phyloP scores from a whole-genome alignment of 768 basidiomycete genomes.

The Leucocoprinus birnbaumii region DNA sequence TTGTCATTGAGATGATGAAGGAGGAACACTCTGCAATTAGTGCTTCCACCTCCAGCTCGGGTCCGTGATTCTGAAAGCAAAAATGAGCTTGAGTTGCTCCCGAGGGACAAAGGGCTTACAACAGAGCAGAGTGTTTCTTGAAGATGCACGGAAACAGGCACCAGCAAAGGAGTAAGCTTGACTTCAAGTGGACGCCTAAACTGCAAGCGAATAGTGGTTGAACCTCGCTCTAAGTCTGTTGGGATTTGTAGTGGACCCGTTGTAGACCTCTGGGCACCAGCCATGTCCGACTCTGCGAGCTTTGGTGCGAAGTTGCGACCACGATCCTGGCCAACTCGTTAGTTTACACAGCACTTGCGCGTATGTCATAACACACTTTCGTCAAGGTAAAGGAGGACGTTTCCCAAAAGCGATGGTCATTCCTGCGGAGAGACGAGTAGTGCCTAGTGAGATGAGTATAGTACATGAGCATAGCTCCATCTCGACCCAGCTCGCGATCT shows the following conservation, averaged over 20 bases:
- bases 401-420: constrained; percentile 40
- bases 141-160: constrained; percentile 39
- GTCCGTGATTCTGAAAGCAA: constrained; percentile 25
- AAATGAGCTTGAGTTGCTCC: not conserved
- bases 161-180: constrained; percentile 53
- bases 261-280: not conserved
- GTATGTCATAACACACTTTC: constrained; percentile 31
- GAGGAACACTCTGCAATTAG: constrained; percentile 32
- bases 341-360: constrained; percentile 3
- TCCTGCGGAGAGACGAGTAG: constrained; percentile 35
- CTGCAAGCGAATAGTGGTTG: constrained; percentile 39
- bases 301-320: not conserved
- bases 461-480: constrained; percentile 32
- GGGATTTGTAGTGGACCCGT: constrained; percentile 3
- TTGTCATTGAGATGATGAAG: not conserved
- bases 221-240: constrained; percentile 23
- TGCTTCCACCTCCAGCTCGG: constrained; percentile 37
- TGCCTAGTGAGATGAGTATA: constrained; percentile 49
- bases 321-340: constrained; percentile 15
- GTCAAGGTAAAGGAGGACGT: constrained; percentile 42
- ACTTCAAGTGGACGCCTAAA: constrained; percentile 35
- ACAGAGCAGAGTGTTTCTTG: constrained; percentile 43
- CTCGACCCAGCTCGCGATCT: constrained; percentile 11
- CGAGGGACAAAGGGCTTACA: constrained; percentile 30
- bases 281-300: not conserved